Evolutionary conservation across 75 land plant genomes (phyloP), one percentile per base, ranked within the genome.

Genomic region (Adiantum capillusveneris): DNA sequence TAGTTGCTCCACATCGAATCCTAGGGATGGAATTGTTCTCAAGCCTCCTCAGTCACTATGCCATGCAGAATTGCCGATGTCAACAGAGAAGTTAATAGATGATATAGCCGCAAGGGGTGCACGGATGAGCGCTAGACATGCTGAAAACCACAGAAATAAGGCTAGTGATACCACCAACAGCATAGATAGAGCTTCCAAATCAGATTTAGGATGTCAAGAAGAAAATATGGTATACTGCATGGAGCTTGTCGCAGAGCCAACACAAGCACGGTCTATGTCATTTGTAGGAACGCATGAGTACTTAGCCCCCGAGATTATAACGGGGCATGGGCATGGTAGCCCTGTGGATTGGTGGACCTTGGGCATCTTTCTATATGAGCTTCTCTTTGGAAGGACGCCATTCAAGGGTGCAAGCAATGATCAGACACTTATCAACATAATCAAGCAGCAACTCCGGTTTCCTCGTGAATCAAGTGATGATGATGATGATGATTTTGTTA

Each of bases 321-420:
- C 26, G 21, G 67, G 58, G 6, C 45, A 52, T 2, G 67, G 67
- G 29, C 67, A 65, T 25, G 53, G 60, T 18, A 55, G 59, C 30
- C 26, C 67, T 1, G 67, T 65, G 60, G 67, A 65, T 39, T 65
- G 67, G 67, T 65, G 67, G 67, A 53, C 60, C 6, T 14, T 65
- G 25, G 67, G 67, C 3, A 24, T 55, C 5, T 55, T 55, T 24
- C n/a, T 55, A 16, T 55, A 28, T 26, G 57, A 55, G 57, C 57
- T 55, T n/a, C 18, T 55, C 2, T 55, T 18, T 26, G 57, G 57
- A 11, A 26, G 9, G 31, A 55, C 57, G 11, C 57, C 57, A 26
- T 55, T 55, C 57, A 55, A 55, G 31, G 57, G 57, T 17, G 2
- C 27, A 2, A 20, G 57, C 57, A 27, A 55, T 26, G 57, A 55